phyloP scores from a whole-genome alignment of 2,329 filamentous ascomycete genomes.

The Hypoxylon sp. region DNA sequence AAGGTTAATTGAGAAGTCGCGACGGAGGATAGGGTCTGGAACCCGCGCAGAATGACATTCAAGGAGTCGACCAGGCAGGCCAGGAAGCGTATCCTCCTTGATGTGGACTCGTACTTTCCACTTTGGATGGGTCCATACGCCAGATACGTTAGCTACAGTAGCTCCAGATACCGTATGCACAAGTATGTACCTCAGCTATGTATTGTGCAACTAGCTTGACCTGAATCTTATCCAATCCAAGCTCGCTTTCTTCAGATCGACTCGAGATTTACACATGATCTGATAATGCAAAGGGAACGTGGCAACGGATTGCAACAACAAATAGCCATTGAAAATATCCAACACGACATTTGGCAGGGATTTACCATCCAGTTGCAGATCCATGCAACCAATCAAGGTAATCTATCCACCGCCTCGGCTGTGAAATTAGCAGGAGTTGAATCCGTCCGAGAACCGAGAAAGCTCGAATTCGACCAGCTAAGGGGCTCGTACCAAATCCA shows the following conservation, averaged over 20 bases:
- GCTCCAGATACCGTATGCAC: no score
- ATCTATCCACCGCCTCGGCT: slow-evolving; percentile 2
- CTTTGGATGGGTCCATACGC: not conserved
- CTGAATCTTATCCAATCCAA: not conserved
- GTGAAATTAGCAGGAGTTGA: not conserved
- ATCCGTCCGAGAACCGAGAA: not conserved
- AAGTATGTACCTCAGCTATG: not conserved
- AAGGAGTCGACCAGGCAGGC: slow-evolving; percentile 1
- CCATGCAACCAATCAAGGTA: slow-evolving; percentile 2
- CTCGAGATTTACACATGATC: slow-evolving; percentile 6
- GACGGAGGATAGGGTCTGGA: slow-evolving; percentile 8
- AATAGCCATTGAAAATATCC: not conserved
- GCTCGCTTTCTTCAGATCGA: slow-evolving; percentile 1
- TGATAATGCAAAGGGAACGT: slow-evolving; percentile 9
- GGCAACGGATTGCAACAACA: slow-evolving; percentile 6
- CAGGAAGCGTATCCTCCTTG: slow-evolving; percentile 13
- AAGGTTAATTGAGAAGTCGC: slow-evolving; percentile 20
- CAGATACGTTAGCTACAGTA: not conserved
- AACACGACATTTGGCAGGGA: slow-evolving; percentile 4
- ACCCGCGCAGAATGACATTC: slow-evolving; percentile 1
- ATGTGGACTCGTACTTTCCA: slow-evolving; percentile 3
- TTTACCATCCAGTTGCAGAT: slow-evolving; percentile 6
- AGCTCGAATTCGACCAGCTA: slow-evolving; percentile 1
- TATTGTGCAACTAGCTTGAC: not conserved
- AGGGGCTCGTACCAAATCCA: not conserved